Evolutionary conservation across 345 rosid species (phyloP), one percentile per base, ranked within the genome.

Genomic region (Hibiscus tridactylites): DNA sequence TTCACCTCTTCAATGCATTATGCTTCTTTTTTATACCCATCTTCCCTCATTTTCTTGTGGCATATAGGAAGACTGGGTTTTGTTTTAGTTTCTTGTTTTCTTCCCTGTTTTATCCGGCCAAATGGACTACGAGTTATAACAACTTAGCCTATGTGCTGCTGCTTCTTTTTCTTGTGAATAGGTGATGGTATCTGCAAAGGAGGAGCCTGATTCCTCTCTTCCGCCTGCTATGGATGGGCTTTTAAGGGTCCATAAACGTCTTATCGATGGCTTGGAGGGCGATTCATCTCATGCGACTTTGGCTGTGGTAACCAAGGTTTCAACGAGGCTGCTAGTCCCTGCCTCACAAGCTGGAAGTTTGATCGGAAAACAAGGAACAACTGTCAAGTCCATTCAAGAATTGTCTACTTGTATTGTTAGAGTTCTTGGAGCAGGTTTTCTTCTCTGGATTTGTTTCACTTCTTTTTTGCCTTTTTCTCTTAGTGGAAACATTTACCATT

Each of bases 201-300:
- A 96, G 80, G 98, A 92, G 77, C 97, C 99, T 16, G 97, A 90
- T 75, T 87, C 96, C 71, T 76, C 91, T 75, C 85, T 89, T 73
- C 97, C 99, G 71, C 98, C 98, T 80, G 91, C 97, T 26, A 83
- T 96, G 87, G 98, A 92, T 82, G 99, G 99, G 71, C 93, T 92
- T 70, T 74, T 96, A 80, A 91, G 95, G 82, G 91, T 96, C 76
- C 99, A 96, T 82, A 96, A 82, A 79, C 88, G 96, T 73, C 82
- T 96, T 79, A 83, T 87, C 74, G 98, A 92, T 78, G 98, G 98
- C 64, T 78, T 91, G 82, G 97, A 92, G 11, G 87, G 91, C 79
- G 99, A 92, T 80, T 81, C 94, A 67, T 84, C 92, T 80, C 84
- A 86, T 67, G 82, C 86, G 70, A 83, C 85, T 39, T 70, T 88